Percentiles rank a stretch among this genome's conserved stretches.
phyloP scores from a whole-genome alignment of 441 rosid genomes.

The Arabidopsis hybrid region DNA sequence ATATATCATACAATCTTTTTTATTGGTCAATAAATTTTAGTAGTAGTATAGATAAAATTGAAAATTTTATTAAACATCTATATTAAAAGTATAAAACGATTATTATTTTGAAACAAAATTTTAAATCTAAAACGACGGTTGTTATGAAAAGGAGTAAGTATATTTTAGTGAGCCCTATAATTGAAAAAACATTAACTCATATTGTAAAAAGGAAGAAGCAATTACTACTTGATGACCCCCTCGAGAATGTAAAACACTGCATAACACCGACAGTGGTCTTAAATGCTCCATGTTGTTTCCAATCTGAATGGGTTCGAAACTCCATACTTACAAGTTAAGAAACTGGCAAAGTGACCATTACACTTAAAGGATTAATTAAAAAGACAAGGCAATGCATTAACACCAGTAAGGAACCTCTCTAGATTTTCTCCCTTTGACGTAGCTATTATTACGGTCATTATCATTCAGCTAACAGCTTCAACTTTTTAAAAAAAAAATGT shows the following conservation, averaged over 20 bases:
- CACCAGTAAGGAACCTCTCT: constrained; percentile 20
- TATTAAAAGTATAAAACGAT: no score
- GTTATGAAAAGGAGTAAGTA: no score
- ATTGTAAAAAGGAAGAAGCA: not conserved
- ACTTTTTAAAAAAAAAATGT: not conserved
- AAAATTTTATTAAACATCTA: no score
- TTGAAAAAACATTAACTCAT: not conserved
- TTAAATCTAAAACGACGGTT: no score
- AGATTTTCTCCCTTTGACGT: constrained; percentile 6
- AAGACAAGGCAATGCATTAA: not conserved
- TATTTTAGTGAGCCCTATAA: not conserved
- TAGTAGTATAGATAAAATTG: no score
- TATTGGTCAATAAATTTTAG: no score
- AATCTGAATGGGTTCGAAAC: constrained; percentile 2
- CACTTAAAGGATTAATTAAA: not conserved
- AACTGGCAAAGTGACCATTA: not conserved
- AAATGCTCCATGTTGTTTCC: constrained; percentile 2
- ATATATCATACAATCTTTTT: no score
- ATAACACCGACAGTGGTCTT: constrained; percentile 16
- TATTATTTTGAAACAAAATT: no score
- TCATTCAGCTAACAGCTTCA: constrained; percentile 29
- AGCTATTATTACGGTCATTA: constrained; percentile 8
- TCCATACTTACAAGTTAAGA: not conserved
- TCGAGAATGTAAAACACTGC: constrained; percentile 20
- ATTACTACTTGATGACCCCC: not conserved